Evolutionary conservation across 2,329 filamentous ascomycete genomes (phyloP).

Genomic region (Dactylonectria estremocensis): DNA sequence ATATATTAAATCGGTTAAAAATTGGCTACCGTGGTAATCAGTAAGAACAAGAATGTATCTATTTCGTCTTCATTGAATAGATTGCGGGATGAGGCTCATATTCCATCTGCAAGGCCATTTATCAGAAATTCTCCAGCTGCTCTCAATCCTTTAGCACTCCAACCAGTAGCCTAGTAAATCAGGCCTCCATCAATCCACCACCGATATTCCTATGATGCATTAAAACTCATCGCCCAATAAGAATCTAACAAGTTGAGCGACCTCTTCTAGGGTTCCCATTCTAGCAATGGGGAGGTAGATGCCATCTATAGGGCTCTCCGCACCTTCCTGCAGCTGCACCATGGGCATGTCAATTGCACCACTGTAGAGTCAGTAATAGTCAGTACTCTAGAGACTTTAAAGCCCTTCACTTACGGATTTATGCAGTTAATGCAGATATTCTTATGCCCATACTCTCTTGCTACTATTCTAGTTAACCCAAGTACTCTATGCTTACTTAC

Average conservation of each 20-base stretch:
- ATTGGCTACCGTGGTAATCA: constrained; percentile 31
- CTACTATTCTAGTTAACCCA: not conserved
- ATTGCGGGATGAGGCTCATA: too few relatives aligned
- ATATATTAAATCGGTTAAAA: constrained; percentile 29
- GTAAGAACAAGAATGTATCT: too few relatives aligned
- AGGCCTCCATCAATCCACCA: not conserved
- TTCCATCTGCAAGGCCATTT: too few relatives aligned
- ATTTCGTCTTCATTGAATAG: too few relatives aligned
- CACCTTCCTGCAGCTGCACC: too few relatives aligned
- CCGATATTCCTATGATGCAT: not conserved
- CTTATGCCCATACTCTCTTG: not conserved
- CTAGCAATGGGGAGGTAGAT: not conserved
- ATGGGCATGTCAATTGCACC: too few relatives aligned
- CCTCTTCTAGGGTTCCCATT: not conserved
- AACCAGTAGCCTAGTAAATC: too few relatives aligned
- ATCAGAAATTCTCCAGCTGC: too few relatives aligned
- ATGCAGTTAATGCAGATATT: not conserved
- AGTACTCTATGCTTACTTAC: not conserved
- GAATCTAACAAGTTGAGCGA: constrained; percentile 63
- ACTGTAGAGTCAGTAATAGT: not conserved
- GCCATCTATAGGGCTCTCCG: too few relatives aligned
- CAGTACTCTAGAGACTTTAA: not conserved
- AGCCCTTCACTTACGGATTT: not conserved
- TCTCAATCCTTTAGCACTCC: too few relatives aligned
- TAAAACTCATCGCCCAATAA: not conserved